Base-by-base conservation (phyloP, 768 basidiomycete species). In the Gloeostereum incarnatum region DNA sequence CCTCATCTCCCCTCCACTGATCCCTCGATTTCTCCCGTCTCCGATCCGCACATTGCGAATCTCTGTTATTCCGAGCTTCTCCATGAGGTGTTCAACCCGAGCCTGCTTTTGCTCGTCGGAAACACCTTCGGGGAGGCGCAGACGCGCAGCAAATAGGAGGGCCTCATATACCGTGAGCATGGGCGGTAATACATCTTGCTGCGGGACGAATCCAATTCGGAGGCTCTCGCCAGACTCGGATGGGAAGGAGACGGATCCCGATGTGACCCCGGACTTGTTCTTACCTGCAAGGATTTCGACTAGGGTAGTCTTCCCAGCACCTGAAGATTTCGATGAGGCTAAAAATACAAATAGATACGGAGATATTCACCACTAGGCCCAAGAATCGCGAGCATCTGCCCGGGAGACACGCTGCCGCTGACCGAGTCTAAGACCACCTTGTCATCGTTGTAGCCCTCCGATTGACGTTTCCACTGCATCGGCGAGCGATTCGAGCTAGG, bases 1-100 rank as follows among this genome's bases (percentile, higher is more conserved):
- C 32, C 92, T 71, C 68, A 87, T 86, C 57, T 96, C 91, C 7
- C 92, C 92, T 8, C 92, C 92, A 49, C 83, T 87, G 36, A 96
- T 90, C 0, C 89, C 92, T 33, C 90, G 68, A 14, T 74, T 67
- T 45, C 82, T 80, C 4, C 77, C 73, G 7, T 71, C 69, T 11
- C 75, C 77, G 26, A 96, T 92, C 39, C 83, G 65, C 2, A 73
- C 68, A 52, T 94, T 62, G 11, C 74, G 76, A 10, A 94, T 64
- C 26, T 71, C 65, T 6, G 68, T 60, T 18, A 97, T 73, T 1
- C 90, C 89, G 2, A 97, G 73, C 52, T 83, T 88, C 9, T 73
- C 67, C 51, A 97, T 68, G 18, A 94, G 64, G 13, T 70, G 59
- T 13, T 77, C 68, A 1, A 92, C 91, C 8, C 84, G 66, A 24